Percentiles rank a stretch among this genome's conserved stretches.
phyloP scores from a whole-genome alignment of 805 yeast species.

The Grigorovia yakushimaensis region DNA sequence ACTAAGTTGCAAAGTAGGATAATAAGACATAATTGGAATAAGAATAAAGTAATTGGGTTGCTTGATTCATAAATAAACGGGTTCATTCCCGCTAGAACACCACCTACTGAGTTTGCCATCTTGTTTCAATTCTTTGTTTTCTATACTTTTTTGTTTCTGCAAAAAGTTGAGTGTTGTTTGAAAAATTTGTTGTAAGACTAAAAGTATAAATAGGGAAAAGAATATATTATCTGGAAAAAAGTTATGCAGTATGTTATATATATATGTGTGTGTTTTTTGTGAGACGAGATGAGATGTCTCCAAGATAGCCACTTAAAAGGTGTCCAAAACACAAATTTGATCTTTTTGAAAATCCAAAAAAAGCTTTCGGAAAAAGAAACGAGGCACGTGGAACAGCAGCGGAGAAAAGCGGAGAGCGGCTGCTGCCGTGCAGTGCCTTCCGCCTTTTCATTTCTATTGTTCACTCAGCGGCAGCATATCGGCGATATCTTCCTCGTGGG shows the following conservation, averaged over 20 bases:
- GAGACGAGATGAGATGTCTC: too few species aligned
- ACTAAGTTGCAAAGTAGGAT: slow-evolving; percentile 48
- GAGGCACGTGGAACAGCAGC: neutral
- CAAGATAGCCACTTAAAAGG: too few species aligned
- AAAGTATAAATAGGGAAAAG: too few species aligned
- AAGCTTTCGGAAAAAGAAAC: neutral
- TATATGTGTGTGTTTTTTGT: too few species aligned
- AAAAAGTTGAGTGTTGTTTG: too few species aligned
- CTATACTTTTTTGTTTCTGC: too few species aligned
- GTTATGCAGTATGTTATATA: too few species aligned
- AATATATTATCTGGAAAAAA: too few species aligned
- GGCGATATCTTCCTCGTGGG: too few species aligned
- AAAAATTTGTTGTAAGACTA: too few species aligned
- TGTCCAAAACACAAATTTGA: neutral
- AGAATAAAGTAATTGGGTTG: slow-evolving; percentile 57
- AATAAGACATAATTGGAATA: slow-evolving; percentile 60
- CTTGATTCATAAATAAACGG: slow-evolving; percentile 52
- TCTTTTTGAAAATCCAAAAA: neutral
- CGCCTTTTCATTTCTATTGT: neutral
- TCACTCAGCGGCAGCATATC: too few species aligned
- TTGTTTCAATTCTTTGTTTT: neutral
- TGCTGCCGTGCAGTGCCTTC: neutral
- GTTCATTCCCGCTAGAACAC: slow-evolving; percentile 61
- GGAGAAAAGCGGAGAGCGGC: neutral
- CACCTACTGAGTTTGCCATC: slow-evolving; percentile 35